Conservation (phyloP, 2,329 filamentous ascomycete species). For the Sphaerostilbella broomeana region DNA sequence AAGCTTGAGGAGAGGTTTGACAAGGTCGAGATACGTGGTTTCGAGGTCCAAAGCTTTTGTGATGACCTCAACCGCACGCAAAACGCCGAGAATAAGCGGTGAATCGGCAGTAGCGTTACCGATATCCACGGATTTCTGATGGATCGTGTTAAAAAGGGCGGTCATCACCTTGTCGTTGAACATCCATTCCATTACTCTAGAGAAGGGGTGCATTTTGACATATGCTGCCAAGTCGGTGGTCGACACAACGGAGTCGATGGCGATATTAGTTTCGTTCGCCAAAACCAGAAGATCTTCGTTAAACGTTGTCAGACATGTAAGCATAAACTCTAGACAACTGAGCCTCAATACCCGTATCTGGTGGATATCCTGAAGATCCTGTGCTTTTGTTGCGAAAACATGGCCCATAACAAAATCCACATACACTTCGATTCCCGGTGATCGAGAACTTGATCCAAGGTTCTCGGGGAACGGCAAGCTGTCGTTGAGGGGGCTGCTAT, state of each 20-base stretch:
- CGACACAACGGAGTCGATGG: constrained; percentile 67
- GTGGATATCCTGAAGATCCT: constrained; percentile 57
- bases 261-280: constrained; percentile 68
- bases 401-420: constrained; percentile 83
- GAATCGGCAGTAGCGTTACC: constrained; percentile 69
- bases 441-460: constrained; percentile 67
- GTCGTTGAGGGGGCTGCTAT: constrained; percentile 60
- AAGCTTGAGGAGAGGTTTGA: constrained; percentile 68
- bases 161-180: constrained; percentile 86
- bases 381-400: constrained; percentile 62
- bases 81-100: constrained; percentile 70
- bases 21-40: constrained; percentile 83
- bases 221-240: constrained; percentile 73
- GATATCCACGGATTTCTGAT: constrained; percentile 67
- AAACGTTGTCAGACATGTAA: constrained; percentile 74
- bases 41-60: constrained; percentile 79
- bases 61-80: constrained; percentile 78
- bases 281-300: constrained; percentile 90
- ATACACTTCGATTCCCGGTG: constrained; percentile 82
- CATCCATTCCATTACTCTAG: constrained; percentile 95
- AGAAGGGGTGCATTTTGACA: constrained; percentile 83
- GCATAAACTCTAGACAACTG: constrained; percentile 77
- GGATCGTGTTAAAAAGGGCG: constrained; percentile 69
- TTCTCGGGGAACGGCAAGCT: constrained; percentile 79
- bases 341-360: constrained; percentile 70